Evolutionary conservation across 371 early-diverging fungal genomes (phyloP).

Genomic region (Mortierella sp.): DNA sequence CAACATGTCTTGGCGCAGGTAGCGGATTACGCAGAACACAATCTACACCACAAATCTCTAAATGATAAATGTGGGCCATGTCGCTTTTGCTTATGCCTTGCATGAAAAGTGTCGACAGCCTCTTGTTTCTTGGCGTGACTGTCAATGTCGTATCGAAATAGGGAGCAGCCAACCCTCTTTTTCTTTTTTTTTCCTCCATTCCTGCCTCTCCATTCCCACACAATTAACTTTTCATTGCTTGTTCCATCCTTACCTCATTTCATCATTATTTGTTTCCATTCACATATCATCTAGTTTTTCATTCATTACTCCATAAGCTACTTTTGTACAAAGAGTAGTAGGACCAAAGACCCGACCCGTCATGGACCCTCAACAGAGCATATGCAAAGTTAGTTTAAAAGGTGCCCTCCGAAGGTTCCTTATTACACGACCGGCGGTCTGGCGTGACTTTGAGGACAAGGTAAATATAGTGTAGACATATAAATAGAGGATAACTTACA

Average conservation of each 20-base stretch:
- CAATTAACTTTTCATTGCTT: neutral
- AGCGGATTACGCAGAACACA: no score
- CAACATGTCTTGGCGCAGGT: no score
- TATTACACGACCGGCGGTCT: conserved; percentile 31
- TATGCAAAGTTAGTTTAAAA: conserved; percentile 48
- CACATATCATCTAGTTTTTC: neutral
- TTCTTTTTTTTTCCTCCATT: no score
- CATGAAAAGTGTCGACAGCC: no score
- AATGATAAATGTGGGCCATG: no score
- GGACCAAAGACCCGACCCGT: neutral
- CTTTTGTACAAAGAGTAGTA: neutral
- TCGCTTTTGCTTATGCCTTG: no score
- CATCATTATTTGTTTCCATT: neutral
- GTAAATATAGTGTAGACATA: conserved; percentile 13
- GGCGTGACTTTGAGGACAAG: conserved; percentile 49
- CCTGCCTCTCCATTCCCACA: neutral
- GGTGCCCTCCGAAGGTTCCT: conserved; percentile 47
- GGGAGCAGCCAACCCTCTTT: no score
- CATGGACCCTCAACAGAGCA: conserved; percentile 38
- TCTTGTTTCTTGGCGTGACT: no score
- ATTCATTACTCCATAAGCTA: neutral
- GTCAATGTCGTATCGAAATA: no score
- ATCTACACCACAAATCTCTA: no score
- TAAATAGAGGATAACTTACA: neutral
- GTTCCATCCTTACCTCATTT: neutral